phyloP scores from a whole-genome alignment of 768 basidiomycete genomes.

The Galerina sulciceps region DNA sequence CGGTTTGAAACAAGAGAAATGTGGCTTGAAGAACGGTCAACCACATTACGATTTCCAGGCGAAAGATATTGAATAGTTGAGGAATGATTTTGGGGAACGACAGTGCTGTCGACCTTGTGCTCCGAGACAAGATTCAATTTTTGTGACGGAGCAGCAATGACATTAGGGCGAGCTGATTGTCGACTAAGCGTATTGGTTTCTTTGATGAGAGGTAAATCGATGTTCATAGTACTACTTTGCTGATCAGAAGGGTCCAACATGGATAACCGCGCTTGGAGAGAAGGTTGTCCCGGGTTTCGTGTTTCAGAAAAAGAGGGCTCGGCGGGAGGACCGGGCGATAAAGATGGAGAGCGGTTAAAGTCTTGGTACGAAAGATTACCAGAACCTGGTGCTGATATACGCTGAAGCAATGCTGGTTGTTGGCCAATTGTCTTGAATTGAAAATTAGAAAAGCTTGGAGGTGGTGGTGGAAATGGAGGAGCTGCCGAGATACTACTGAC shows the following conservation, averaged over 20 bases:
- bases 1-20: too few relatives aligned
- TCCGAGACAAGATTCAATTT: neutral
- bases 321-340: neutral
- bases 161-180: neutral
- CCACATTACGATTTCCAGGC: too few relatives aligned
- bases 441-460: conserved; percentile 46
- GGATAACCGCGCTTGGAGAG: conserved; percentile 13
- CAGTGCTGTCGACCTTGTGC: neutral
- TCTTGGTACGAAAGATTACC: conserved; percentile 14
- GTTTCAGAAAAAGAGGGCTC: neutral
- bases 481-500: neutral
- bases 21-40: too few relatives aligned
- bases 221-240: neutral
- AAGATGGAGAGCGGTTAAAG: neutral
- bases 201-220: too few relatives aligned
- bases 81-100: neutral
- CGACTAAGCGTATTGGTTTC: neutral
- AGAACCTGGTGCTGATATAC: conserved; percentile 43
- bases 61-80: too few relatives aligned
- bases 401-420: conserved; percentile 53
- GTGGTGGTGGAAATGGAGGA: neutral
- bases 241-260: neutral
- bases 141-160: neutral
- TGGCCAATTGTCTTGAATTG: conserved; percentile 59
- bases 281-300: conserved; percentile 5